Percentiles rank a stretch among this genome's conserved stretches.
These are phyloP conservation scores for Solanum boliviense DNA, from an alignment of 257 asterid genomes.

Conservation along the genomic window DNA sequence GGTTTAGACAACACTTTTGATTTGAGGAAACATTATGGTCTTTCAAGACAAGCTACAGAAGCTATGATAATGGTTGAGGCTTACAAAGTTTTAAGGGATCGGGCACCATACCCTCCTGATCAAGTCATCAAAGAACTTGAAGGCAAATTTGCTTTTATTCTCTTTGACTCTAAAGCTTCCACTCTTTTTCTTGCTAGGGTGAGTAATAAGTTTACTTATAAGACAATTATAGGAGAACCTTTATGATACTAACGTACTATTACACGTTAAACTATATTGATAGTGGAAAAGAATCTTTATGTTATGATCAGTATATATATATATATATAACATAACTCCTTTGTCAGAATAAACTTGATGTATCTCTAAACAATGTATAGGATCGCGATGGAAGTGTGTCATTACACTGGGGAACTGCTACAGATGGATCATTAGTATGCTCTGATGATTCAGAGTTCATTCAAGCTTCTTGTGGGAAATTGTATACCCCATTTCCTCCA, in stretches of 20 bases:
- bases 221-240: not conserved
- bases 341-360: not conserved
- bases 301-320: not conserved
- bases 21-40: conserved; percentile 41
- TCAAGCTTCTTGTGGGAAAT: conserved; percentile 41
- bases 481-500: conserved; percentile 58
- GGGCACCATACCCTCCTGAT: conserved; percentile 62
- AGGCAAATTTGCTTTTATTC: conserved; percentile 54
- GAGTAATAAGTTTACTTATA: not conserved
- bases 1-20: conserved; percentile 35
- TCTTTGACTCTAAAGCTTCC: conserved; percentile 48
- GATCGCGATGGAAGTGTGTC: conserved; percentile 50
- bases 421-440: conserved; percentile 58
- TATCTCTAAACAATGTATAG: conserved; percentile 12
- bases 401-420: conserved; percentile 63
- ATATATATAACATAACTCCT: not conserved
- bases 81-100: conserved; percentile 51
- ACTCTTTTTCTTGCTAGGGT: conserved; percentile 55
- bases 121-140: conserved; percentile 51
- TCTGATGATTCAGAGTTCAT: conserved; percentile 47
- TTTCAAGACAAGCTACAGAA: conserved; percentile 49
- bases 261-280: not conserved
- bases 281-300: not conserved
- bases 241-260: not conserved
- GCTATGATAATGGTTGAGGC: conserved; percentile 50